A percentile compares a stretch with the other conserved stretches of the same genome.
Conservation (phyloP, 2,329 filamentous ascomycete genomes). For the Xylariaceae sp. region DNA sequence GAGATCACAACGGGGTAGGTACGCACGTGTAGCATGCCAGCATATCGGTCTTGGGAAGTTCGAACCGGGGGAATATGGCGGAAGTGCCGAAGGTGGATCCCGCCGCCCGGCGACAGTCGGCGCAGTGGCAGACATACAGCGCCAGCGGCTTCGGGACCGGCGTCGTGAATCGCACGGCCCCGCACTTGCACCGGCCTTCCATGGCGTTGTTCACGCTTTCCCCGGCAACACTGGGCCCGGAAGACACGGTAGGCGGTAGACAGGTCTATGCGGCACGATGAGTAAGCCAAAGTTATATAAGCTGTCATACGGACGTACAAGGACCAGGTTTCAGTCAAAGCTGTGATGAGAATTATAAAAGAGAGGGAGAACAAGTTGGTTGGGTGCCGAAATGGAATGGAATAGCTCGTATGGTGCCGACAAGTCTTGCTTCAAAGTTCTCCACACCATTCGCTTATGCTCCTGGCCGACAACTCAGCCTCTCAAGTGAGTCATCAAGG, state of each 20-base stretch:
- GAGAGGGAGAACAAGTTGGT: too few species aligned
- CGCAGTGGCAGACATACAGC: conserved; percentile 70
- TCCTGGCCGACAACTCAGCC: not conserved
- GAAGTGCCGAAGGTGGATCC: conserved; percentile 64
- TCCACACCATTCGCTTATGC: not conserved
- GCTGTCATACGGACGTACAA: too few species aligned
- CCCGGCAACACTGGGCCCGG: too few species aligned
- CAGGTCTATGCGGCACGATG: too few species aligned
- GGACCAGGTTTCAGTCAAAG: too few species aligned
- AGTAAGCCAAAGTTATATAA: too few species aligned
- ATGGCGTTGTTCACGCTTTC: conserved; percentile 35
- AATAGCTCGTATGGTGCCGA: not conserved
- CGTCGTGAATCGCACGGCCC: conserved; percentile 58
- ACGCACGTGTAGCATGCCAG: conserved; percentile 52
- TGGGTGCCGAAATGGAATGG: not conserved
- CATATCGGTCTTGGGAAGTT: conserved; percentile 46
- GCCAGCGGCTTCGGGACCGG: conserved; percentile 56
- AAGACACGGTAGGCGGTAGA: too few species aligned
- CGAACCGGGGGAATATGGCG: conserved; percentile 66
- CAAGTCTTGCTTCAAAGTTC: not conserved
- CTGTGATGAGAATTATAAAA: too few species aligned
- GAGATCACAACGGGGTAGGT: not conserved
- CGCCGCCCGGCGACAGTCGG: conserved; percentile 61
- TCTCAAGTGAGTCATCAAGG: not conserved
- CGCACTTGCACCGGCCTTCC: conserved; percentile 63